Conservation (phyloP, 768 basidiomycete species). For the Stropharia rugosoannulata region DNA sequence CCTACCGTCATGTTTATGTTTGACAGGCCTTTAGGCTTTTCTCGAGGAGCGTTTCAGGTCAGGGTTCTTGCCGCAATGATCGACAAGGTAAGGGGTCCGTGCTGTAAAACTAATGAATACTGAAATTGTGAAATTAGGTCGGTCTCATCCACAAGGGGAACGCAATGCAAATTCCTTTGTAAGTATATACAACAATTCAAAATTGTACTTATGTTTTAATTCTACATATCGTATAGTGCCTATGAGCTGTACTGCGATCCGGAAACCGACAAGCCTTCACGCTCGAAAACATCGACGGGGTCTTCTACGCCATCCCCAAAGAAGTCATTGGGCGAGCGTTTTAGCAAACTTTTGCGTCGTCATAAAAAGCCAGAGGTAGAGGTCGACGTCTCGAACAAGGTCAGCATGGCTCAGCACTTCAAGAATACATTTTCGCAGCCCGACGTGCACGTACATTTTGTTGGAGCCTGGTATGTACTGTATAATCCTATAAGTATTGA, state of each 20-base stretch:
- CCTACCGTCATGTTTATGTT: neutral
- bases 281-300: neutral
- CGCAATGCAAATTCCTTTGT: conserved; percentile 34
- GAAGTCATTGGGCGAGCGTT: too few species aligned
- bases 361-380: too few species aligned
- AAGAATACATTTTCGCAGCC: conserved; percentile 18
- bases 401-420: conserved; percentile 1
- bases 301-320: neutral
- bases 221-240: neutral
- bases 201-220: neutral
- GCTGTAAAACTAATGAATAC: too few species aligned
- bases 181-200: conserved; percentile 14
- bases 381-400: neutral
- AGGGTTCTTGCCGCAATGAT: conserved; percentile 10
- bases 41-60: conserved; percentile 33
- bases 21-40: conserved; percentile 22
- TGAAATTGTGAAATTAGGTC: neutral
- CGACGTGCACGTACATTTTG: conserved; percentile 39
- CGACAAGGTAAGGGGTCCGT: neutral
- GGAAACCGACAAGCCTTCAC: neutral
- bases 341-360: too few species aligned
- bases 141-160: conserved; percentile 37
- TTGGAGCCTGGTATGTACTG: conserved; percentile 38
- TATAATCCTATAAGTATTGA: neutral
- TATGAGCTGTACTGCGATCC: neutral